Percentiles rank a stretch among this genome's conserved stretches.
These are phyloP conservation scores for Thamnidium elegans DNA, from an alignment of 192 early-diverging fungal genomes.

Conservation along the genomic window DNA sequence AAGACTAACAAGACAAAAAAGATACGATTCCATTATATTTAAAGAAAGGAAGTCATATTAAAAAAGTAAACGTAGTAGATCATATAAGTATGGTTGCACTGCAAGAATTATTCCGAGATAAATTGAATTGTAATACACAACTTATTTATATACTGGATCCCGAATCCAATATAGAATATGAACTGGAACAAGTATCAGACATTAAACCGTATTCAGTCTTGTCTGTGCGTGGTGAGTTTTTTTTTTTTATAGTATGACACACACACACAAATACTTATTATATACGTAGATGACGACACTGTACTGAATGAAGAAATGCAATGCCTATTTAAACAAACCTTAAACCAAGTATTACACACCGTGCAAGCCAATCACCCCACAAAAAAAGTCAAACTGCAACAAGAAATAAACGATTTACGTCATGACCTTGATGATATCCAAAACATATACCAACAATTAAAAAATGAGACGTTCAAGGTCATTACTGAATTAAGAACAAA, in stretches of 20 bases:
- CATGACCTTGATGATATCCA: neutral
- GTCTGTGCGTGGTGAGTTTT: constrained; percentile 27
- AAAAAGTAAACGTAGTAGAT: constrained; percentile 48
- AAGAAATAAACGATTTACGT: neutral
- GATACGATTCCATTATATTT: constrained; percentile 41
- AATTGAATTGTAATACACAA: constrained; percentile 54
- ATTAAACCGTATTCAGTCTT: constrained; percentile 53
- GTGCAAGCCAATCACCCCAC: neutral
- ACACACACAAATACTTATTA: too few relatives aligned
- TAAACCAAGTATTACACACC: neutral
- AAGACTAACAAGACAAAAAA: neutral
- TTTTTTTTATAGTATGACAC: constrained; percentile 37
- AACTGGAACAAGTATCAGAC: constrained; percentile 59
- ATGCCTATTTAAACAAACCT: neutral
- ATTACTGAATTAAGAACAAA: neutral
- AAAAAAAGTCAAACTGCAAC: neutral
- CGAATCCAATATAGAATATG: constrained; percentile 49
- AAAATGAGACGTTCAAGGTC: neutral
- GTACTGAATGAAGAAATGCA: neutral
- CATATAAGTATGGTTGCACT: constrained; percentile 45
- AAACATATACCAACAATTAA: neutral
- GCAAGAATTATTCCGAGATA: constrained; percentile 63
- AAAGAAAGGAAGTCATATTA: constrained; percentile 55
- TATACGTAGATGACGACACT: constrained; percentile 15
- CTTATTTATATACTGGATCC: constrained; percentile 61